Evolutionary conservation across 306 rosid species (phyloP), one percentile per base, ranked within the genome.

Genomic region (Datisca glomerata): DNA sequence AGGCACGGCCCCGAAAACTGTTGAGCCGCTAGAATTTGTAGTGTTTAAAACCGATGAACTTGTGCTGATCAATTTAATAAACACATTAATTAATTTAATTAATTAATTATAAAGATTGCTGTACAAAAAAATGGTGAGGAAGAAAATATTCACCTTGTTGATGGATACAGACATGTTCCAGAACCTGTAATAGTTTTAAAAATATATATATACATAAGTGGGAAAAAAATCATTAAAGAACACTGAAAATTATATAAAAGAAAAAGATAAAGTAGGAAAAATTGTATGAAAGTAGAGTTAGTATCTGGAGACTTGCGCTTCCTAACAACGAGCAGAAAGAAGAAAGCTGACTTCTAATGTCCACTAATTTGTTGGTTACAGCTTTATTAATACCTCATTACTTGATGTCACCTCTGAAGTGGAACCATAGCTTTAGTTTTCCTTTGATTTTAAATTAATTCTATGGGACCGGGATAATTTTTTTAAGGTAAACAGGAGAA

Each of bases 81-180:
- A n/a, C n/a, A n/a, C n/a, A n/a, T n/a, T n/a, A n/a, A n/a, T n/a
- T n/a, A n/a, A n/a, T n/a, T n/a, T n/a, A n/a, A n/a, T n/a, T n/a
- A n/a, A n/a, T n/a, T n/a, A n/a, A n/a, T n/a, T n/a, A n/a, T n/a
- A n/a, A n/a, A n/a, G n/a, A n/a, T n/a, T n/a, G n/a, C n/a, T n/a
- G n/a, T n/a, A n/a, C n/a, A n/a, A 7, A 31, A 47, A 19, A 8
- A 2, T 14, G 3, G 36, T 2, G 36, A 12, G 4, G 21, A 29
- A 19, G 17, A 44, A 14, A 35, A 18, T 12, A 21, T 23, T 50
- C 35, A 50, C 56, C 56, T 50, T 10, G 56, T 50, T 5, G 56
- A 36, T 37, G 56, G 56, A 20, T 50, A 50, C 56, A 13, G 21
- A 37, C 56, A 50, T 25, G 56, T 36, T 28, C 33, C 56, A 20